Percentiles rank a stretch among this genome's conserved stretches.
These are phyloP conservation scores for Aspergillus fumigatiaffinis DNA, from an alignment of 2,329 filamentous ascomycete genomes.

Conservation along the genomic window DNA sequence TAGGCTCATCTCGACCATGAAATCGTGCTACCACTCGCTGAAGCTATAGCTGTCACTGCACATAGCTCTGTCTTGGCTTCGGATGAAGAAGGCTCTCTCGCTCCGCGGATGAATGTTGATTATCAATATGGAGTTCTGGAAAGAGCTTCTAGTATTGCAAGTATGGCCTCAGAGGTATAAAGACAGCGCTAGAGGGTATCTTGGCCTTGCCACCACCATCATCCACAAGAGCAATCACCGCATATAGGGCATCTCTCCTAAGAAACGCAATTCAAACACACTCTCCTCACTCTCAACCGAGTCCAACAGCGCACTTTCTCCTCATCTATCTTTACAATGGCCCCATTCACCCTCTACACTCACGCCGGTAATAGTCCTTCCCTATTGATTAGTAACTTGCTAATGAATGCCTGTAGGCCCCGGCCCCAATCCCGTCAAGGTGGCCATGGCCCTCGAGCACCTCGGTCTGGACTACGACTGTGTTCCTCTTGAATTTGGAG, in stretches of 20 bases:
- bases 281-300: background rate
- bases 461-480: background rate
- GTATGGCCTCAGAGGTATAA: background rate
- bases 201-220: background rate
- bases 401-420: background rate
- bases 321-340: background rate
- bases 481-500: background rate
- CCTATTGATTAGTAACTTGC: background rate
- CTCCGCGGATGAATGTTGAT: no score
- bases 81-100: no score
- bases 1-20: no score
- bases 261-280: background rate
- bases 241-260: background rate
- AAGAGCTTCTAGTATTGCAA: no score
- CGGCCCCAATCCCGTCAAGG: background rate
- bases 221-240: background rate
- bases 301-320: background rate
- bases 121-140: no score
- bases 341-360: background rate
- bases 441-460: background rate
- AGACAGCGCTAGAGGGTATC: background rate
- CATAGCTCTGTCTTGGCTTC: no score
- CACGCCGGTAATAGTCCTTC: background rate
- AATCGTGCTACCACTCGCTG: no score
- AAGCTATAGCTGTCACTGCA: no score